phyloP scores from a whole-genome alignment of 2,329 filamentous ascomycete genomes.

The Fusarium longipes region DNA sequence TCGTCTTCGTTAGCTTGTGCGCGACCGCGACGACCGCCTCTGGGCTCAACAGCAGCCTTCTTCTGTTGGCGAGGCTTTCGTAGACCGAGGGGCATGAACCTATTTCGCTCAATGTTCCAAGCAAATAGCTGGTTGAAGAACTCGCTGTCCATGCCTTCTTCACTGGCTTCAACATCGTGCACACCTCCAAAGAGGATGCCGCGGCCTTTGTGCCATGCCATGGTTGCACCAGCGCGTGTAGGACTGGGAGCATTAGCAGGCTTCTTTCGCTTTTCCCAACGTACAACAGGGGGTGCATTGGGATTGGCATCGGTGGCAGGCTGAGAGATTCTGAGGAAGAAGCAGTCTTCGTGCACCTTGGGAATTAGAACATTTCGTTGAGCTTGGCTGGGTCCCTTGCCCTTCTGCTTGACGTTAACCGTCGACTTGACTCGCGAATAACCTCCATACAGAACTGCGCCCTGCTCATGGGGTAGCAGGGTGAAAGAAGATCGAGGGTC shows the following conservation, averaged over 20 bases:
- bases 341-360: slow-evolving; percentile 93
- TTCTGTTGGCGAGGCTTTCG: slow-evolving; percentile 77
- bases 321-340: slow-evolving; percentile 85
- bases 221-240: slow-evolving; percentile 86
- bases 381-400: slow-evolving; percentile 67
- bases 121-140: slow-evolving; percentile 94
- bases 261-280: slow-evolving; percentile 94
- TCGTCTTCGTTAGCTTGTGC: slow-evolving; percentile 94
- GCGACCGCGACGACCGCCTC: slow-evolving; percentile 72
- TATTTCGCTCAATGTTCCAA: slow-evolving; percentile 95
- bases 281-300: slow-evolving; percentile 75
- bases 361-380: slow-evolving; percentile 83
- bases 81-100: slow-evolving; percentile 87
- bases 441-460: slow-evolving; percentile 90
- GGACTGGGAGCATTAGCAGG: slow-evolving; percentile 90
- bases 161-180: slow-evolving; percentile 89
- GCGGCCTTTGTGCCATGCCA: slow-evolving; percentile 92
- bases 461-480: slow-evolving; percentile 87
- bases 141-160: slow-evolving; percentile 95
- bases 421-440: slow-evolving; percentile 90
- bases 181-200: slow-evolving; percentile 96
- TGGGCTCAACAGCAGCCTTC: slow-evolving; percentile 65
- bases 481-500: slow-evolving; percentile 93
- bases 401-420: slow-evolving; percentile 65
- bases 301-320: slow-evolving; percentile 74